phyloP scores from a whole-genome alignment of 2,329 filamentous ascomycete genomes.

The Pestalotiopsis sp. region DNA sequence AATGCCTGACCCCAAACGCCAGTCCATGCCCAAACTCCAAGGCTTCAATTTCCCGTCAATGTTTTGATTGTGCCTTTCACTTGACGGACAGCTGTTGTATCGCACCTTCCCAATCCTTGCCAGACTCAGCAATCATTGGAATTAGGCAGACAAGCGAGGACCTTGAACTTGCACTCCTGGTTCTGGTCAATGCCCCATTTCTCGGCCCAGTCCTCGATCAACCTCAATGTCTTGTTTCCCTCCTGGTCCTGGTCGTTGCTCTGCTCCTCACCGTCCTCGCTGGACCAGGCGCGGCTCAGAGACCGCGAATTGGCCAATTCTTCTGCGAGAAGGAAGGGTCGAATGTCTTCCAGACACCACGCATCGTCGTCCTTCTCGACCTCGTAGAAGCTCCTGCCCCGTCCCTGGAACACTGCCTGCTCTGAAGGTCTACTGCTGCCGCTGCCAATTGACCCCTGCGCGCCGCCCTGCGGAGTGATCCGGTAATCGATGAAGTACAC shows the following conservation, averaged over 20 bases:
- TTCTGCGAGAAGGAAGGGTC: neutral
- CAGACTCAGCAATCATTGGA: neutral
- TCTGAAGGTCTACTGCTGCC: neutral
- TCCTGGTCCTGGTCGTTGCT: neutral
- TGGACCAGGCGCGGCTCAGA: neutral
- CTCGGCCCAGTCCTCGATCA: neutral
- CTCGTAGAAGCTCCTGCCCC: constrained; percentile 6
- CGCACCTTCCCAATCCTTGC: too few species aligned
- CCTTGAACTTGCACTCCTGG: constrained; percentile 5
- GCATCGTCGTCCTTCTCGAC: neutral
- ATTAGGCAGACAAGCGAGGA: constrained; percentile 1
- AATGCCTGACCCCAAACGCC: too few species aligned
- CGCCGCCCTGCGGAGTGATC: neutral
- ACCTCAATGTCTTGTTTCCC: neutral
- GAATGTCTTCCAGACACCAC: neutral
- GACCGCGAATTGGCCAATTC: neutral
- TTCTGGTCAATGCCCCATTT: neutral
- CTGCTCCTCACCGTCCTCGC: neutral
- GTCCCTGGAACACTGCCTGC: neutral
- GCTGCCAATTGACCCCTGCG: neutral
- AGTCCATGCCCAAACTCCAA: too few species aligned
- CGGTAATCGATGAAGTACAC: constrained; percentile 12
- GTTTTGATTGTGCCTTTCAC: neutral
- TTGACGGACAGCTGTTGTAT: neutral
- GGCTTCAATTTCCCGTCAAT: too few species aligned